Base-by-base conservation (phyloP, 2,329 filamentous ascomycete genomes). In the Fusarium sambucinum region DNA sequence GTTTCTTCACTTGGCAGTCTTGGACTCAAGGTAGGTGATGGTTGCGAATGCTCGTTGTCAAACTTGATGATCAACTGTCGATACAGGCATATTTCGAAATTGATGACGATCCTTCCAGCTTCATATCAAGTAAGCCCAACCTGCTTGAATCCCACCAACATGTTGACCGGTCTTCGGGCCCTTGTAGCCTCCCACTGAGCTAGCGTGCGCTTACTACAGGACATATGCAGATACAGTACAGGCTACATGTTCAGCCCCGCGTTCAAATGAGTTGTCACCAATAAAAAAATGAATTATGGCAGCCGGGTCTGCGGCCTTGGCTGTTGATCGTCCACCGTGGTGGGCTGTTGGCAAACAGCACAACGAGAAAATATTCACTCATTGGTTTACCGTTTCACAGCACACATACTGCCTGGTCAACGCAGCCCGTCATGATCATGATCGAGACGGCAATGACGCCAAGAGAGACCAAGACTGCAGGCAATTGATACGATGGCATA, bases 161-260 rank as follows among this genome's bases (percentile, higher is more conserved):
- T 35, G 42, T 57, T 63, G 50, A 63, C 59, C 51, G 59, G 60
- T 63, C 59, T 8, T 25, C n/a, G 17, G 30, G 59, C 55, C 32
- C 35, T 9, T 37, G 37, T 45, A 45, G 41, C 32, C 44, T 56
- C 32, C 47, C 21, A 16, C 27, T 12, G 9, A 16, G 4, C 19
- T 27, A n/a, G 32, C 4, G 12, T 51, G 44, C 27, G 50, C 60
- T 48, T 63, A 63, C 37, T n/a, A 14, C 35, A 38, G 13, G n/a
- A 19, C 35, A 38, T 38, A 38, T 38, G 35, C n/a, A 38, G 12
- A 38, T 13, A 21, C 35, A 62, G 25, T 37, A 33, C 33, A 51
- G n/a, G 13, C 5, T 45, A 54, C 56, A 61, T 32, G 37, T 46
- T 13, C 8, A 16, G 56, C 59, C 59, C 57, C 57, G 29, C 57